Conservation (phyloP, 2,329 filamentous ascomycete genomes). For the Fusarium oligoseptatum region DNA sequence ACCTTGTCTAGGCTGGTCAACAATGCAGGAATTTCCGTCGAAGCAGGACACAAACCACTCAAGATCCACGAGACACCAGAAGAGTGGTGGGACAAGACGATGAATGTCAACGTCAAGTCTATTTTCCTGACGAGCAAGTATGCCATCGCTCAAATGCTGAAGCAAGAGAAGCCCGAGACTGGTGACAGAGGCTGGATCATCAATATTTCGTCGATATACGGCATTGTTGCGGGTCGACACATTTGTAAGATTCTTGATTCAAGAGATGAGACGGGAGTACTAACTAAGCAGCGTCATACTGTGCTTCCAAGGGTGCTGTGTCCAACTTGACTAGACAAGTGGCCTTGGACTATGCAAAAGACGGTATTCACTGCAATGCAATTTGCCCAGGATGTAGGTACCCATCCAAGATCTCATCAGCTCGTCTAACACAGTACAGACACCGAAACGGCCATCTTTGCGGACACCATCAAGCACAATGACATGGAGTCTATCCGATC, state of each 20-base stretch:
- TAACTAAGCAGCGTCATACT: conserved; percentile 52
- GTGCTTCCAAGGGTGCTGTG: conserved; percentile 64
- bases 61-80: conserved; percentile 62
- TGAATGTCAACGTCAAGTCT: conserved; percentile 54
- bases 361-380: conserved; percentile 65
- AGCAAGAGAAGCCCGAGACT: conserved; percentile 55
- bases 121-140: conserved; percentile 61
- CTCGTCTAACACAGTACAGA: conserved; percentile 19
- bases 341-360: conserved; percentile 62
- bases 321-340: conserved; percentile 62
- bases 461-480: conserved; percentile 36
- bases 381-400: conserved; percentile 63
- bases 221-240: conserved; percentile 49
- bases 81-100: conserved; percentile 58
- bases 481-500: conserved; percentile 29
- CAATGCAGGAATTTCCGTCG: conserved; percentile 59
- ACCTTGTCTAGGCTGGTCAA: conserved; percentile 50
- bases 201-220: conserved; percentile 61
- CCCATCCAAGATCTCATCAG: fast-evolving
- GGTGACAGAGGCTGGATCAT: conserved; percentile 64
- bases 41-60: conserved; percentile 48
- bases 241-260: conserved; percentile 32
- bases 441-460: conserved; percentile 46
- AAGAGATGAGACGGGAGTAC: neutral
- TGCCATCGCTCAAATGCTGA: conserved; percentile 62